A percentile compares a stretch with the other conserved stretches of the same genome.
These are phyloP conservation scores for Clavispora vitiphila DNA, from an alignment of 805 yeast genomes.

Conservation along the genomic window DNA sequence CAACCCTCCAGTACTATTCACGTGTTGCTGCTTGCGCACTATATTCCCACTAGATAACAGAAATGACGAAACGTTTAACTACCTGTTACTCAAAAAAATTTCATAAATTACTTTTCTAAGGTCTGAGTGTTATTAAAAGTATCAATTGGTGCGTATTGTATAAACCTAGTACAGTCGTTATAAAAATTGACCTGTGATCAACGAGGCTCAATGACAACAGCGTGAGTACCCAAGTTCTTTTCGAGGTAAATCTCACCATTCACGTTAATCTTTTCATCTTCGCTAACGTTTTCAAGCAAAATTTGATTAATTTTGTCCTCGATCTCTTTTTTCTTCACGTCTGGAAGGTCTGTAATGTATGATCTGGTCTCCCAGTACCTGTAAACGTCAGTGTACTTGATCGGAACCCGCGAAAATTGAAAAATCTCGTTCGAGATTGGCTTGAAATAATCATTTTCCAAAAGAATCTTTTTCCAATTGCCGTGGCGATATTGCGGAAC, in stretches of 20 bases:
- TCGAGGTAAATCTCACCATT: slow-evolving; percentile 4
- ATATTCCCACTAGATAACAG: not conserved
- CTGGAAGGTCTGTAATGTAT: slow-evolving; percentile 44
- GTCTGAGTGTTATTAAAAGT: too few species aligned
- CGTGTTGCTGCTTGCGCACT: not conserved
- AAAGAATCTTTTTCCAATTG: slow-evolving; percentile 41
- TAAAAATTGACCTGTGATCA: not conserved
- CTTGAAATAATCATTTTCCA: slow-evolving; percentile 24
- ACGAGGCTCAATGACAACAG: slow-evolving; percentile 1
- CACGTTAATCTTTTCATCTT: slow-evolving; percentile 11
- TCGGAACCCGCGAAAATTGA: slow-evolving; percentile 23
- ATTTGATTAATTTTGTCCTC: slow-evolving; percentile 13
- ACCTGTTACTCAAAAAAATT: too few species aligned
- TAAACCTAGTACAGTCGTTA: too few species aligned
- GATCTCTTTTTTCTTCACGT: slow-evolving; percentile 29
- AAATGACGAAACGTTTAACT: too few species aligned
- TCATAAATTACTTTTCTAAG: too few species aligned
- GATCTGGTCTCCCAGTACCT: slow-evolving; percentile 52
- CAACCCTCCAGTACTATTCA: slow-evolving; percentile 34
- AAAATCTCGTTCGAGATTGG: slow-evolving; percentile 29
- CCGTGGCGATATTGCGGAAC: slow-evolving; percentile 56
- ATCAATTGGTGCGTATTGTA: too few species aligned
- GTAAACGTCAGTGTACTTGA: slow-evolving; percentile 35
- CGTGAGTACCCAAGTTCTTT: not conserved
- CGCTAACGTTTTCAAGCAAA: not conserved